Percentiles rank a stretch among this genome's conserved stretches.
These are phyloP conservation scores for Pueraria montana DNA, from an alignment of 306 rosid species.

Conservation along the genomic window DNA sequence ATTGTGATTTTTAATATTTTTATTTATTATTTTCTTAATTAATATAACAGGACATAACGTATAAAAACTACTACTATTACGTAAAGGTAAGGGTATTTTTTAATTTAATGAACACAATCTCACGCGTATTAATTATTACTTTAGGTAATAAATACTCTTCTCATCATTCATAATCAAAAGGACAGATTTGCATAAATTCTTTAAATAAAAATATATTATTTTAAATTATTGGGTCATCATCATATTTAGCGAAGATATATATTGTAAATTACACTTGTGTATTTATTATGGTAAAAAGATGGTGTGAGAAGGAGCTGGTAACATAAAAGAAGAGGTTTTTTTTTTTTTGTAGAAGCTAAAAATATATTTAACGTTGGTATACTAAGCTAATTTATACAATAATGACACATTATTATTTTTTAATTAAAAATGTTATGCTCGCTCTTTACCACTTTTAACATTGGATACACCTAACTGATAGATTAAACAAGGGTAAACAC, in stretches of 20 bases:
- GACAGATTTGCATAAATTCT: neutral
- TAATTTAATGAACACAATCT: neutral
- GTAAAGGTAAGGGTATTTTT: neutral
- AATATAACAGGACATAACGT: neutral
- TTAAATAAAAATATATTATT: neutral
- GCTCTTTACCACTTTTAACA: neutral
- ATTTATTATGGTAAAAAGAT: neutral
- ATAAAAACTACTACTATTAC: neutral
- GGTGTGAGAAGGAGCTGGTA: neutral
- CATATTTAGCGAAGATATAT: neutral
- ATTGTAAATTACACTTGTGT: neutral
- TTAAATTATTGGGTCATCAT: neutral
- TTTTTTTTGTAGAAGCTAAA: neutral
- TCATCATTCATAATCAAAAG: conserved; percentile 2
- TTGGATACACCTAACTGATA: neutral
- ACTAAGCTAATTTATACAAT: neutral
- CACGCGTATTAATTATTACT: neutral
- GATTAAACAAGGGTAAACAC: no score
- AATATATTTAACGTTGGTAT: neutral
- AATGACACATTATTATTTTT: neutral
- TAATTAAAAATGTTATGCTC: neutral
- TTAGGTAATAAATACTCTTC: neutral
- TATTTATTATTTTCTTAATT: neutral
- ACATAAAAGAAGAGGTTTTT: neutral
- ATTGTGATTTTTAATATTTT: no score